Percentiles rank a stretch among this genome's conserved stretches.
These are phyloP conservation scores for Fraxinus pennsylvanica DNA, from an alignment of 257 asterid species.

Conservation along the genomic window DNA sequence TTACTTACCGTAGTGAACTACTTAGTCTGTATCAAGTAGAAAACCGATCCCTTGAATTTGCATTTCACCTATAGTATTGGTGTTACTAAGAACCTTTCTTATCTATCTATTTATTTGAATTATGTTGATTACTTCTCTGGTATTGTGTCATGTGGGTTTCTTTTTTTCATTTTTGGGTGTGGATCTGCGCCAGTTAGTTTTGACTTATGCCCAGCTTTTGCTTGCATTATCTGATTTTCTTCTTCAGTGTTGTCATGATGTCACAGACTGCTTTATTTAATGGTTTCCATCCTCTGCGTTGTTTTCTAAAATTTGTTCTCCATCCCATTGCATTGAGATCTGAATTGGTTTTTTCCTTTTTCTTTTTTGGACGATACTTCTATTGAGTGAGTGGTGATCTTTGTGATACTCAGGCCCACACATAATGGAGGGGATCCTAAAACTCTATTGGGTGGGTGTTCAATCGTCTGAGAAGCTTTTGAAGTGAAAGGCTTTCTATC, in stretches of 20 bases:
- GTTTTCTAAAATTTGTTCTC: constrained; percentile 1
- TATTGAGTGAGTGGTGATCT: constrained; percentile 39
- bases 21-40: not conserved
- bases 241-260: constrained; percentile 1
- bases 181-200: not conserved
- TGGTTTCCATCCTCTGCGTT: not conserved
- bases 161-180: not conserved
- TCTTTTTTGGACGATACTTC: constrained; percentile 16
- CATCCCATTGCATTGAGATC: constrained; percentile 26
- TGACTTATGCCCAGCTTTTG: not conserved
- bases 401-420: constrained; percentile 48
- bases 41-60: not conserved
- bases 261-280: constrained; percentile 1
- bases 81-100: not conserved
- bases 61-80: not conserved
- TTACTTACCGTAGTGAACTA: too few species aligned
- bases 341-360: constrained; percentile 15
- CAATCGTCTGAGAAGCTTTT: constrained; percentile 34
- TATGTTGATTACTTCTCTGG: not conserved
- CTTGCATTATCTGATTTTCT: constrained; percentile 1
- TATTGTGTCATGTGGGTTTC: not conserved
- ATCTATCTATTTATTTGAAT: not conserved
- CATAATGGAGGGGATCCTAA: constrained; percentile 48
- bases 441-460: constrained; percentile 49
- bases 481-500: constrained; percentile 42